A percentile compares a stretch with the other conserved stretches of the same genome.
phyloP scores from a whole-genome alignment of 2,329 filamentous ascomycete species.

The Fusarium nisikadoi region DNA sequence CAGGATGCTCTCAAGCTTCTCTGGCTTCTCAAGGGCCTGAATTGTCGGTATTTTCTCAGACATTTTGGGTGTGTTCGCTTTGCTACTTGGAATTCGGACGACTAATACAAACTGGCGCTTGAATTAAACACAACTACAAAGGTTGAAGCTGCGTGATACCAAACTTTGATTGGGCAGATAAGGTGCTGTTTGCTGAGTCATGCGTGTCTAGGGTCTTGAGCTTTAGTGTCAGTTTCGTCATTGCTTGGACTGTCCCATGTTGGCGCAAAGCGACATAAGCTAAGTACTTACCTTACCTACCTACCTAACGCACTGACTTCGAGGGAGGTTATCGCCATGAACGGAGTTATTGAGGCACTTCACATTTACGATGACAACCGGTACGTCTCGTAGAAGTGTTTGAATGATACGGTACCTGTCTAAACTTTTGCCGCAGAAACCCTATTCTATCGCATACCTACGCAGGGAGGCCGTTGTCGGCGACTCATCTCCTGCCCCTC shows the following conservation, averaged over 20 bases:
- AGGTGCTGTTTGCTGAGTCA: constrained; percentile 42
- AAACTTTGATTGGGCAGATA: constrained; percentile 36
- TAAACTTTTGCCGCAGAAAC: constrained; percentile 64
- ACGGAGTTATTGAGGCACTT: constrained; percentile 89
- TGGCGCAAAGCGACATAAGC: constrained; percentile 21
- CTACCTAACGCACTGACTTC: constrained; percentile 20
- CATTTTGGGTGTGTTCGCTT: constrained; percentile 39
- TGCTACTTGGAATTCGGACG: neutral
- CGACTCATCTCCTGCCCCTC: constrained; percentile 80
- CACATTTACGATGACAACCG: constrained; percentile 98
- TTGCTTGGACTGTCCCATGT: constrained; percentile 28
- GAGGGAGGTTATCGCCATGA: constrained; percentile 67
- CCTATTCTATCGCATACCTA: constrained; percentile 91
- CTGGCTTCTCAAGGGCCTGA: constrained; percentile 67
- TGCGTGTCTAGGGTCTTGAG: neutral
- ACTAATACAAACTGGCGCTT: neutral
- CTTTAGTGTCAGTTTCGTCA: constrained; percentile 45
- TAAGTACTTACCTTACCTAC: neutral
- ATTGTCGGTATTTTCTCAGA: constrained; percentile 60
- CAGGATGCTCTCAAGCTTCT: constrained; percentile 68
- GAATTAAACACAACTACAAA: constrained; percentile 31
- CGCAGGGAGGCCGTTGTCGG: constrained; percentile 80
- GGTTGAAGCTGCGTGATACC: constrained; percentile 19
- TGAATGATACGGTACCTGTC: constrained; percentile 13
- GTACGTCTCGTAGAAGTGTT: constrained; percentile 57